Base-by-base conservation (phyloP, 139 green algal genomes). In the Chlamydomonas incerta region DNA sequence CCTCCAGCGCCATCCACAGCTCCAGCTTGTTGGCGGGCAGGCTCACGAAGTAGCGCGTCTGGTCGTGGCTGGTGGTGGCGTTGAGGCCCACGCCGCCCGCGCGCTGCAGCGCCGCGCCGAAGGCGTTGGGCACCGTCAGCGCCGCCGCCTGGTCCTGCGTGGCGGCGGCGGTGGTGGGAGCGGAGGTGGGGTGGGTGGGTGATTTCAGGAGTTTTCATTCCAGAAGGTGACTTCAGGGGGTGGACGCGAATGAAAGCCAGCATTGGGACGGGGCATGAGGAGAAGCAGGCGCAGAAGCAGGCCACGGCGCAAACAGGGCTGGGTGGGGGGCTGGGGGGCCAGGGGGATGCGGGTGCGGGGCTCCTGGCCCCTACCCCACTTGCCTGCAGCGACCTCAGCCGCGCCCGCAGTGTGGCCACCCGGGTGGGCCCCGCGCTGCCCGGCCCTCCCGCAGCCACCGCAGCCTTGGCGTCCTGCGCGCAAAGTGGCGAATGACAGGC, bases 1-100 rank as follows among this genome's bases (percentile, higher is more conserved):
- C 89, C 90, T 99, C 96, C 58, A 98, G 80, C 14, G 95, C 95
- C 92, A 99, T 97, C 95, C 96, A 98, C 62, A 98, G 90, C 94
- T 98, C 95, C 58, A 93, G 82, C 86, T 93, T 92, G 86, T 96
- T 96, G 67, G 87, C 66, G 0, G 93, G 96, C 67, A 98, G 89
- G 2, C 74, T 90, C 5, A 91, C 76, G 47, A 90, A 96, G 83
- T 95, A 97, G 70, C 92, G 92, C 24, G 96, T 99, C 50, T 91
- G 85, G 85, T 98, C 96, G 60, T 98, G 95, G 26, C 37, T 91
- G 80, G 96, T 99, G 66, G 90, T 90, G 13, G 96, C 96, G 73
- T 99, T 99, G n/a, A 99, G 89, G 2, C 96, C 96, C 20, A 97
- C 92, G 11, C 83, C 96, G 20, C 96, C 96, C 55, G 83, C 66